Evolutionary conservation across 1,139 yeast genomes (phyloP).

Genomic region (Candida frijolesensis): DNA sequence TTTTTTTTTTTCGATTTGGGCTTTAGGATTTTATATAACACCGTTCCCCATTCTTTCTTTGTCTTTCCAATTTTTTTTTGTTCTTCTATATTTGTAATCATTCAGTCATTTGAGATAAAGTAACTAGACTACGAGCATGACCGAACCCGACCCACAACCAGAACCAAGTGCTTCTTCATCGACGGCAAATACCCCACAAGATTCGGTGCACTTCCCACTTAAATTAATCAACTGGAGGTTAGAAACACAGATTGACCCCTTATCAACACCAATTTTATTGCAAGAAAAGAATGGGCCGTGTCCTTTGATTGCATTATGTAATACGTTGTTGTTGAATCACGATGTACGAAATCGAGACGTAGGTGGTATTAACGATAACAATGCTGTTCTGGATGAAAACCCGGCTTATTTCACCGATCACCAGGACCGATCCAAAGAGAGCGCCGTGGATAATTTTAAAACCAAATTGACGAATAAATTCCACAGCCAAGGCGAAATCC

Average conservation of each 20-base stretch:
- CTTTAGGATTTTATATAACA: no score
- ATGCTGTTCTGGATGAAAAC: neutral
- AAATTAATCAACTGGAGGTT: constrained; percentile 29
- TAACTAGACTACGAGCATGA: neutral
- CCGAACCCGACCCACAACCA: neutral
- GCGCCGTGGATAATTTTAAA: constrained; percentile 25
- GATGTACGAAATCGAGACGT: neutral
- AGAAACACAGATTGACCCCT: constrained; percentile 26
- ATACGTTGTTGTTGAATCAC: constrained; percentile 37
- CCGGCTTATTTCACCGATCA: neutral
- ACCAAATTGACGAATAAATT: constrained; percentile 23
- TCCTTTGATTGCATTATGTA: constrained; percentile 80
- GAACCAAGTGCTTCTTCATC: constrained; percentile 1
- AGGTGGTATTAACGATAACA: neutral
- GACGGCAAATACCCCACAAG: neutral
- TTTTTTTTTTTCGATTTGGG: no score
- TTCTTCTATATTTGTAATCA: neutral
- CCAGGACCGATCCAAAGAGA: constrained; percentile 2
- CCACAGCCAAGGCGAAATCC: constrained; percentile 23
- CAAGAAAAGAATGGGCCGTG: constrained; percentile 90
- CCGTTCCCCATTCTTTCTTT: no score
- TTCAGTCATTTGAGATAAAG: neutral
- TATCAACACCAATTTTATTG: constrained; percentile 59
- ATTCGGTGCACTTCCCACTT: constrained; percentile 22
- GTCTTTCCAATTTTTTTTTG: neutral